Evolutionary conservation across 1,139 yeast species (phyloP).

Genomic region (Pichia sp.): DNA sequence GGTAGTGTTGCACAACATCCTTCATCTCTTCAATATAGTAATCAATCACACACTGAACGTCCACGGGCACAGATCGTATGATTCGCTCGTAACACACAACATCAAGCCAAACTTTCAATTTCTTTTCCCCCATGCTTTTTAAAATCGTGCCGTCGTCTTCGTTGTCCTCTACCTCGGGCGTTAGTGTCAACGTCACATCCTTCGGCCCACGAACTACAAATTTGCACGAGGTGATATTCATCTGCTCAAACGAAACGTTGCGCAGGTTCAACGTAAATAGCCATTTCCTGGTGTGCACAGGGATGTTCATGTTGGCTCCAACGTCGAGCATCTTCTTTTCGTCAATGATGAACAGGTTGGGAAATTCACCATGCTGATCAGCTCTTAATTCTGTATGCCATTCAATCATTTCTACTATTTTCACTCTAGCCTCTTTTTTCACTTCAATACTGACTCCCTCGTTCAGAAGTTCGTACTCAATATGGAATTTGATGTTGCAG

Average conservation of each 20-base stretch:
- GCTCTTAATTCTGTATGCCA: constrained; percentile 11
- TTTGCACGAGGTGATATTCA: constrained; percentile 4
- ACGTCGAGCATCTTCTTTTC: not conserved
- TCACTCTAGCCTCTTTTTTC: constrained; percentile 18
- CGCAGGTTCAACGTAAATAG: constrained; percentile 1
- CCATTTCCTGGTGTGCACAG: constrained; percentile 9
- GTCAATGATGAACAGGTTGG: constrained; percentile 3
- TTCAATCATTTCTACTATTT: constrained; percentile 16
- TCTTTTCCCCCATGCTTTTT: not conserved
- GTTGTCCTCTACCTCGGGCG: constrained; percentile 2
- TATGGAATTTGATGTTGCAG: constrained; percentile 9
- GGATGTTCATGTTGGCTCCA: not conserved
- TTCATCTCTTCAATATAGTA: not conserved
- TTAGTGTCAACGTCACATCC: constrained; percentile 3
- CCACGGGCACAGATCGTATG: constrained; percentile 8
- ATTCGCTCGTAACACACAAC: constrained; percentile 4
- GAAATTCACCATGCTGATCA: constrained; percentile 5
- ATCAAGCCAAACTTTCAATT: constrained; percentile 8
- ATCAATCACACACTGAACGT: constrained; percentile 5
- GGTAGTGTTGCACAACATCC: constrained; percentile 9
- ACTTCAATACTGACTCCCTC: constrained; percentile 29
- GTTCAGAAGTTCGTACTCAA: constrained; percentile 7
- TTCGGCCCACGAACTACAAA: constrained; percentile 11
- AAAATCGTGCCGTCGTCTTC: not conserved
- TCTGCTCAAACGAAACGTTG: constrained; percentile 8